These are phyloP conservation scores for Aquilaria yunnanensis DNA, from an alignment of 345 rosid species.

Conservation along the genomic window DNA sequence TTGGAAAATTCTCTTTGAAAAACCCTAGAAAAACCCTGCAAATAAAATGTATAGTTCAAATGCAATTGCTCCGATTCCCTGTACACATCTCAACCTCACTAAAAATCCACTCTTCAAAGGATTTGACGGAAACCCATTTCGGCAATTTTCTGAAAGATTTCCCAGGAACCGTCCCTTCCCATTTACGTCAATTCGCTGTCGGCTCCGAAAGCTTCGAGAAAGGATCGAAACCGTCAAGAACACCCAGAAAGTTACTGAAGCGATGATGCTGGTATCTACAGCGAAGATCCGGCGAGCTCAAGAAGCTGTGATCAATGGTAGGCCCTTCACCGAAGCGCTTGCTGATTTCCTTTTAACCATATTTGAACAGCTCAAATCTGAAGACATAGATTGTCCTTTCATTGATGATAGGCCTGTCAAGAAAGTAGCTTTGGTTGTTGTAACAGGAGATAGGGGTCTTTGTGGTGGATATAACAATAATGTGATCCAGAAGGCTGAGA, in stretches of 20 bases:
- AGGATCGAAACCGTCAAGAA: slow-evolving; percentile 56
- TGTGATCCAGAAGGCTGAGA: slow-evolving; percentile 51
- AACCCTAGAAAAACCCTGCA: not conserved
- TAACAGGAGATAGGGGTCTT: slow-evolving; percentile 69
- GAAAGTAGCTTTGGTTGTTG: slow-evolving; percentile 67
- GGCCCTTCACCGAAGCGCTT: slow-evolving; percentile 67
- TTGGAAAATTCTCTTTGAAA: not conserved
- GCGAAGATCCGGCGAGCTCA: slow-evolving; percentile 82
- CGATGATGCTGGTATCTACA: slow-evolving; percentile 84
- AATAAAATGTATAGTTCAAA: slow-evolving; percentile 28
- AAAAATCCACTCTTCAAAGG: slow-evolving; percentile 11
- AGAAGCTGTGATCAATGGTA: slow-evolving; percentile 69
- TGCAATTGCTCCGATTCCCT: slow-evolving; percentile 23
- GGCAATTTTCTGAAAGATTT: slow-evolving; percentile 4
- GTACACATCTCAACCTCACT: slow-evolving; percentile 21
- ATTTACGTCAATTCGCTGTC: slow-evolving; percentile 26
- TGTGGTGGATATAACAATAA: slow-evolving; percentile 84
- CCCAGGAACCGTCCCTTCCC: slow-evolving; percentile 1
- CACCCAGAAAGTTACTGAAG: slow-evolving; percentile 69
- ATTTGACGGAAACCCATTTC: slow-evolving; percentile 27
- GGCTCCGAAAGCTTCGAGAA: slow-evolving; percentile 57
- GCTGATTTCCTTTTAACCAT: slow-evolving; percentile 45
- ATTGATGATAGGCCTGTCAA: slow-evolving; percentile 58
- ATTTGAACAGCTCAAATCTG: slow-evolving; percentile 45
- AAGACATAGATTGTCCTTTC: slow-evolving; percentile 68